Percentiles rank a stretch among this genome's conserved stretches.
Evolutionary conservation across 2,329 filamentous ascomycete species (phyloP).

Genomic region (Coleophoma eucalyptorum): DNA sequence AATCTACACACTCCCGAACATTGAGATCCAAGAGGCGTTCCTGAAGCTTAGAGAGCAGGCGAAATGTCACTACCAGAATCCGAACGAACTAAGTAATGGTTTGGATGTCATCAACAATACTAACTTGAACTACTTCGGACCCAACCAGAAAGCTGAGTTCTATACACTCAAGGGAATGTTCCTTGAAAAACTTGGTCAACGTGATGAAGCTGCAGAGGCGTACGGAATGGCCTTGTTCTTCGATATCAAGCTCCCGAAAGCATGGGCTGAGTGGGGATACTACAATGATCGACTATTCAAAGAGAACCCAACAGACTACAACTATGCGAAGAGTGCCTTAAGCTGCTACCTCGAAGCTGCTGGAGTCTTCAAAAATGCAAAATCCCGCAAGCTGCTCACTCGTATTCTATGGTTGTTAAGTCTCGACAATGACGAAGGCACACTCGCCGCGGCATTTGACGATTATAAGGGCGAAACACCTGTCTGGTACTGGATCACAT

Average conservation of each 20-base stretch:
- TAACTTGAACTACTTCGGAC: conserved; percentile 96
- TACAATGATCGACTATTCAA: conserved; percentile 98
- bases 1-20: conserved; percentile 98
- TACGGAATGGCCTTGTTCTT: conserved; percentile 96
- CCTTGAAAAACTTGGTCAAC: conserved; percentile 86
- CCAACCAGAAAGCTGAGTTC: conserved; percentile 96
- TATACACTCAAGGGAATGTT: conserved; percentile 99
- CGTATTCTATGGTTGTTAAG: conserved; percentile 94
- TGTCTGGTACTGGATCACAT: conserved; percentile 99
- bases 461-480: conserved; percentile 97
- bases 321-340: conserved; percentile 83
- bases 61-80: conserved; percentile 97
- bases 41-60: conserved; percentile 97
- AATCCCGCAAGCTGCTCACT: conserved; percentile 89
- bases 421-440: conserved; percentile 82
- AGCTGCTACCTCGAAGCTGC: conserved; percentile 96
- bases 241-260: conserved; percentile 91
- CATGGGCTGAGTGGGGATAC: conserved; percentile 98
- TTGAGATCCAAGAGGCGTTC: conserved; percentile 99
- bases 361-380: conserved; percentile 94
- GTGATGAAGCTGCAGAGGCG: conserved; percentile 86
- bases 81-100: conserved; percentile 84
- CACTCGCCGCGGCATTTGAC: conserved; percentile 81
- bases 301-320: conserved; percentile 76
- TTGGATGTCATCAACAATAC: conserved; percentile 99